A percentile compares a stretch with the other conserved stretches of the same genome.
These are phyloP conservation scores for Aspergillus diversus DNA, from an alignment of 495 filamentous ascomycete genomes.

Conservation along the genomic window DNA sequence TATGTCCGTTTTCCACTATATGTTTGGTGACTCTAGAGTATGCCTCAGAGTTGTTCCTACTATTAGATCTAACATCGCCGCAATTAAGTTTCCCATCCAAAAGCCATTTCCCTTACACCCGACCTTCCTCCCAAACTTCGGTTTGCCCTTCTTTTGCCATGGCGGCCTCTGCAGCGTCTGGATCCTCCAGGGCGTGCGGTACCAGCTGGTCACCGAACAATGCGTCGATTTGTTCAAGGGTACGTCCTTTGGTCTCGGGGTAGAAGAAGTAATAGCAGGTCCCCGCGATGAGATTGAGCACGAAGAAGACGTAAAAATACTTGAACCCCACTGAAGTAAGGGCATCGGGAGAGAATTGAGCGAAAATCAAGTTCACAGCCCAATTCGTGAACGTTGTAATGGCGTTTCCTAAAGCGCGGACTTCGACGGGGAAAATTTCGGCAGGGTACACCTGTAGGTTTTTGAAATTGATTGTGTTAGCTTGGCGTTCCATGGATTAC, in stretches of 20 bases:
- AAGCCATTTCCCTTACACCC: too few species aligned
- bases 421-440: slow-evolving; percentile 57
- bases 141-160: slow-evolving; percentile 17
- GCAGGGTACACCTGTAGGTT: slow-evolving; percentile 49
- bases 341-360: slow-evolving; percentile 54
- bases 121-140: background rate
- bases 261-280: slow-evolving; percentile 46
- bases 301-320: slow-evolving; percentile 55
- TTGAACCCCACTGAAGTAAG: slow-evolving; percentile 48
- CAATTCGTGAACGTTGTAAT: slow-evolving; percentile 56
- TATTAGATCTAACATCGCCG: too few species aligned
- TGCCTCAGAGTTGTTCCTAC: too few species aligned
- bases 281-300: slow-evolving; percentile 46
- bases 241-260: slow-evolving; percentile 55
- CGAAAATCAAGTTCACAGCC: slow-evolving; percentile 54
- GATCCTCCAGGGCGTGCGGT: slow-evolving; percentile 22
- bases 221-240: slow-evolving; percentile 56
- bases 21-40: too few species aligned
- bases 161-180: slow-evolving; percentile 14
- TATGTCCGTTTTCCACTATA: too few species aligned
- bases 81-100: too few species aligned
- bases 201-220: slow-evolving; percentile 48
- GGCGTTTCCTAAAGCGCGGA: slow-evolving; percentile 53
- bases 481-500: background rate
- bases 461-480: background rate